These are phyloP conservation scores for Globisporangium barbulae DNA, from an alignment of 352 stramenopile genomes.

Conservation along the genomic window DNA sequence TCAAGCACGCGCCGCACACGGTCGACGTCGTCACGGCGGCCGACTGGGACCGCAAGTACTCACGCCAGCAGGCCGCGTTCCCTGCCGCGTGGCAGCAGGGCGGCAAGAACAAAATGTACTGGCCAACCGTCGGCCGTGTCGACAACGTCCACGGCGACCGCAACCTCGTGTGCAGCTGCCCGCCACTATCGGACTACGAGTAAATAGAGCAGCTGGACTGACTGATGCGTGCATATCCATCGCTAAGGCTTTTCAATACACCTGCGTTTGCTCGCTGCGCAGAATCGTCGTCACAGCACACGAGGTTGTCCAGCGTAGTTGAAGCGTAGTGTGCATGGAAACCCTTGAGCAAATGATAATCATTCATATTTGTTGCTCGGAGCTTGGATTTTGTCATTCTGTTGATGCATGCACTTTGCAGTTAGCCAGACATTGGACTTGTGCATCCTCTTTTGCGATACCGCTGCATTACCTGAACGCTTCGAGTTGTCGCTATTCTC, in stretches of 20 bases:
- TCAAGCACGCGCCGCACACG: constrained; percentile 98
- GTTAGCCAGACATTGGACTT: no score
- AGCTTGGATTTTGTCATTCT: not conserved
- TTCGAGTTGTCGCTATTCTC: not conserved
- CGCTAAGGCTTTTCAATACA: constrained; percentile 13
- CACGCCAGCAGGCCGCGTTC: constrained; percentile 92
- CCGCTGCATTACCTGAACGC: not conserved
- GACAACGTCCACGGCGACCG: constrained; percentile 99
- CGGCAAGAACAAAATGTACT: constrained; percentile 96
- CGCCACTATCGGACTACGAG: constrained; percentile 94
- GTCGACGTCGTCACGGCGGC: constrained; percentile 91
- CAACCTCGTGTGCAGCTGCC: constrained; percentile 98
- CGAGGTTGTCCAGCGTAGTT: constrained; percentile 7
- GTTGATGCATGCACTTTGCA: not conserved
- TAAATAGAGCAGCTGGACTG: constrained; percentile 25
- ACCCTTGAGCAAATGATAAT: constrained; percentile 3
- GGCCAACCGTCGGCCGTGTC: constrained; percentile 95
- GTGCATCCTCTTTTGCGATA: not conserved
- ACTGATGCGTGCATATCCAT: not conserved
- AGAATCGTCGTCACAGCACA: not conserved
- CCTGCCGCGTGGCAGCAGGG: constrained; percentile 92
- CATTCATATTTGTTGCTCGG: not conserved
- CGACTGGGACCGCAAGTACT: constrained; percentile 95
- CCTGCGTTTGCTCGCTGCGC: constrained; percentile 8
- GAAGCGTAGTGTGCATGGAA: constrained; percentile 6